phyloP scores from a whole-genome alignment of 169 alveolate species.

The Sarcocystis neurona region DNA sequence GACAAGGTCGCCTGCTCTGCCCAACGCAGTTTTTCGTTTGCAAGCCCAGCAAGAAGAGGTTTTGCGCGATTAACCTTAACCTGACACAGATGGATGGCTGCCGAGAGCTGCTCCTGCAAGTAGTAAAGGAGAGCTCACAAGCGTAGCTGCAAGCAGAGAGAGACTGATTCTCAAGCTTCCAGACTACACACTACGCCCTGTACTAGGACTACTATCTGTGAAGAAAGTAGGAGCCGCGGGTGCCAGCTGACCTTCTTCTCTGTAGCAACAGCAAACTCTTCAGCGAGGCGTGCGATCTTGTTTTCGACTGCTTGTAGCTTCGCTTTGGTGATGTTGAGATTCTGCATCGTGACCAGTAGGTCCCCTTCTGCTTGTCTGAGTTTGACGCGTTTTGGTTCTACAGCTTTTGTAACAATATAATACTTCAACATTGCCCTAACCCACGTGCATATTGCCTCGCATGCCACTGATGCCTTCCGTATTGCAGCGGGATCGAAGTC shows the following conservation, averaged over 20 bases:
- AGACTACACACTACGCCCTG: too few relatives aligned
- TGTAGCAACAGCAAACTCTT: conserved; percentile 84
- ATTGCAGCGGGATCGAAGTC: conserved; percentile 84
- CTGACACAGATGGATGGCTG: conserved; percentile 67
- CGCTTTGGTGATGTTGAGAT: conserved; percentile 84
- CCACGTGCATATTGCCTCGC: conserved; percentile 94
- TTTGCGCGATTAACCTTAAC: conserved; percentile 87
- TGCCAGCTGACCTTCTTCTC: conserved; percentile 82
- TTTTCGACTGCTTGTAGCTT: conserved; percentile 88
- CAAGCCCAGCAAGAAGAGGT: conserved; percentile 90
- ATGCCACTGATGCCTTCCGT: conserved; percentile 84
- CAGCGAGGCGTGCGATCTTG: conserved; percentile 85
- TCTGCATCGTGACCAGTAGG: conserved; percentile 86
- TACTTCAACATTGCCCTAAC: conserved; percentile 92
- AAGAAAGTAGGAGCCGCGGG: too few relatives aligned
- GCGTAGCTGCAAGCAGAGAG: too few relatives aligned
- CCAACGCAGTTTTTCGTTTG: conserved; percentile 95
- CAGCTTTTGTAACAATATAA: conserved; percentile 90
- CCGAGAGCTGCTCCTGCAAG: conserved; percentile 77
- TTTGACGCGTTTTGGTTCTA: conserved; percentile 88
- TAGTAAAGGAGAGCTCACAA: too few relatives aligned
- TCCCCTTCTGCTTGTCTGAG: conserved; percentile 90
- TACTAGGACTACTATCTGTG: too few relatives aligned
- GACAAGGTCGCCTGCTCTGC: conserved; percentile 87
- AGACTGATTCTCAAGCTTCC: too few relatives aligned